Percentiles rank a stretch among this genome's conserved stretches.
Evolutionary conservation across 78 protist species (phyloP).

Genomic region (Dictyostelium firmibasis): DNA sequence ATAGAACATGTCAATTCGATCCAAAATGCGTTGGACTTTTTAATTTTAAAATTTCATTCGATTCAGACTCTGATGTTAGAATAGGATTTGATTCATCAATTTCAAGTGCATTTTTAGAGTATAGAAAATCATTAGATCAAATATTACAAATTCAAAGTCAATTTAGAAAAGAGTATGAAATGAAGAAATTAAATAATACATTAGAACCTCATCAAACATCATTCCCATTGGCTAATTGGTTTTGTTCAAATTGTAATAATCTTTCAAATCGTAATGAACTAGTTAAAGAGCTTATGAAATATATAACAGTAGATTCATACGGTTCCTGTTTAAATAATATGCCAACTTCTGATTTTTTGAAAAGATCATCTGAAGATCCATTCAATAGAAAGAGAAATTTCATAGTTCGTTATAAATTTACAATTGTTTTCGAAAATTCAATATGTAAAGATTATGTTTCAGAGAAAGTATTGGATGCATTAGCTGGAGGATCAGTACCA

Average conservation of each 20-base stretch:
- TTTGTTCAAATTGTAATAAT: neutral
- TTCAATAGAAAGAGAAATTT: neutral
- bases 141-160: neutral
- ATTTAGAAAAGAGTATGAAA: neutral
- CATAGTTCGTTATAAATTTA: conserved; percentile 7
- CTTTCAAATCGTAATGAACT: neutral
- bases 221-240: neutral
- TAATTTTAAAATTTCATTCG: neutral
- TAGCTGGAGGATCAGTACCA: neutral
- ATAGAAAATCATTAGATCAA: neutral
- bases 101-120: neutral
- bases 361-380: neutral
- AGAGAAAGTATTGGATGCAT: conserved; percentile 11
- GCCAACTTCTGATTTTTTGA: neutral
- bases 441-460: conserved; percentile 14
- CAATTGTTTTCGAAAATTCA: conserved; percentile 23
- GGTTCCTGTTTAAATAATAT: neutral
- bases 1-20: neutral
- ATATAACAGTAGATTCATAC: neutral
- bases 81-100: neutral
- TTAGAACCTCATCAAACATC: neutral
- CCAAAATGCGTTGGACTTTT: neutral
- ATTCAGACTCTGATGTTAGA: neutral
- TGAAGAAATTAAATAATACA: neutral
- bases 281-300: neutral